phyloP scores from a whole-genome alignment of 2,329 filamentous ascomycete species.

The Pseudogymnoascus sp. region DNA sequence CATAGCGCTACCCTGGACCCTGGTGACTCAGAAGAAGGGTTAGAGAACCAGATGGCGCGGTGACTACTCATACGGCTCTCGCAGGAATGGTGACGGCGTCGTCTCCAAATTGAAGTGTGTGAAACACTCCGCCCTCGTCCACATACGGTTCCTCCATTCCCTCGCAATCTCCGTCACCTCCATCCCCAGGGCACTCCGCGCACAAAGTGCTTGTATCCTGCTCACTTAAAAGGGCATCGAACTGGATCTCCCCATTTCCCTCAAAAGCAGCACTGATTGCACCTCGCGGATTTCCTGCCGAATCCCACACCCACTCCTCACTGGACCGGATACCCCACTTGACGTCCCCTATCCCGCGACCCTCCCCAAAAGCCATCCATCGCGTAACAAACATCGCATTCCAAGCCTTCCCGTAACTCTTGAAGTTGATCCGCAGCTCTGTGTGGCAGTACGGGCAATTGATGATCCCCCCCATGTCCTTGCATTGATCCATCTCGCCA shows the following conservation, averaged over 20 bases:
- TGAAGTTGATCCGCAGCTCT: conserved; percentile 14
- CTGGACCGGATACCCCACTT: no score
- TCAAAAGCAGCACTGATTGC: conserved; percentile 14
- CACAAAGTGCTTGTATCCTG: conserved; percentile 11
- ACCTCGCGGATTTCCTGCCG: conserved; percentile 9
- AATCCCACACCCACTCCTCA: background rate
- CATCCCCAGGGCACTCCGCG: background rate
- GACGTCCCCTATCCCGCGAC: no score
- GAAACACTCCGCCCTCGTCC: no score
- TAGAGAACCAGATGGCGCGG: no score
- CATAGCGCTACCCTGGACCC: no score
- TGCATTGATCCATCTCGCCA: conserved; percentile 7
- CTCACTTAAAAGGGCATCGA: conserved; percentile 12
- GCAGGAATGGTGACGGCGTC: no score
- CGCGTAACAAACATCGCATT: conserved; percentile 14
- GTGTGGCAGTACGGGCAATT: conserved; percentile 11
- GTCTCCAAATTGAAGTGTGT: no score
- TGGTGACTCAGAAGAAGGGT: no score
- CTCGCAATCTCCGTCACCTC: no score
- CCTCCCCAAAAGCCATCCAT: conserved; percentile 15
- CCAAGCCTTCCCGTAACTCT: conserved; percentile 10
- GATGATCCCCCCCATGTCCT: conserved; percentile 11
- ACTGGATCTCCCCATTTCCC: conserved; percentile 9
- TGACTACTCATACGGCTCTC: no score
- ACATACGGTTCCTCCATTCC: no score